Conservation (phyloP, 371 early-diverging fungal genomes). For the Blastocladiella emersonii region DNA sequence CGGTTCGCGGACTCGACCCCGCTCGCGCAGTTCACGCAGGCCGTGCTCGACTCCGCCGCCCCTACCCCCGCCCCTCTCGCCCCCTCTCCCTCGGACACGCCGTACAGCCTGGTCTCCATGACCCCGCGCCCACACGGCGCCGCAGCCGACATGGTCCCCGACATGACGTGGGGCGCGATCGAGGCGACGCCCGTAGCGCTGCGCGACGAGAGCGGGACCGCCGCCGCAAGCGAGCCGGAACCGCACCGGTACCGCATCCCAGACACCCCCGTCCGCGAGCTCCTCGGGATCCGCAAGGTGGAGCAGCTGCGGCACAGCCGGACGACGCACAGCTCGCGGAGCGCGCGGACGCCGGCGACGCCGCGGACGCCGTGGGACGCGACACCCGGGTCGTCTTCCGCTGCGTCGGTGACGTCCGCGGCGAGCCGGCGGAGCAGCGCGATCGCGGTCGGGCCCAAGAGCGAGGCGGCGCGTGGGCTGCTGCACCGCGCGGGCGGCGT, state of each 20-base stretch:
- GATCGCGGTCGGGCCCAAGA: neutral
- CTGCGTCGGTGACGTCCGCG: too few relatives aligned
- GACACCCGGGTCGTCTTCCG: too few relatives aligned
- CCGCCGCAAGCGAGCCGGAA: too few relatives aligned
- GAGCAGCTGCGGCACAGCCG: too few relatives aligned
- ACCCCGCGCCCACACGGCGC: slow-evolving; percentile 2
- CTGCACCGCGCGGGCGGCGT: too few relatives aligned
- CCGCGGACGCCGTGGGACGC: neutral
- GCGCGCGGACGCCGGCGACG: neutral
- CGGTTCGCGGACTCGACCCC: neutral
- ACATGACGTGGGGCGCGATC: slow-evolving; percentile 73
- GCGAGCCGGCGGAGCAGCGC: too few relatives aligned
- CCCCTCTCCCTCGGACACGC: neutral
- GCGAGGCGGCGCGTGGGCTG: neutral
- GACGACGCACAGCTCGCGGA: neutral
- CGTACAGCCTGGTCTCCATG: neutral
- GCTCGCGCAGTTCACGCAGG: neutral
- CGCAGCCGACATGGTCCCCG: slow-evolving; percentile 4
- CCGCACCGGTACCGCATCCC: neutral
- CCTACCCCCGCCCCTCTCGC: neutral
- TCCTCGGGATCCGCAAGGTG: neutral
- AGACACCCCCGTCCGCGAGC: neutral
- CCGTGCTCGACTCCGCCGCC: neutral
- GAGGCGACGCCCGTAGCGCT: slow-evolving; percentile 43
- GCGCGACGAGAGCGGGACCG: neutral